Conservation (phyloP, 352 stramenopile species). For the Globisporangium sylvaticum region DNA sequence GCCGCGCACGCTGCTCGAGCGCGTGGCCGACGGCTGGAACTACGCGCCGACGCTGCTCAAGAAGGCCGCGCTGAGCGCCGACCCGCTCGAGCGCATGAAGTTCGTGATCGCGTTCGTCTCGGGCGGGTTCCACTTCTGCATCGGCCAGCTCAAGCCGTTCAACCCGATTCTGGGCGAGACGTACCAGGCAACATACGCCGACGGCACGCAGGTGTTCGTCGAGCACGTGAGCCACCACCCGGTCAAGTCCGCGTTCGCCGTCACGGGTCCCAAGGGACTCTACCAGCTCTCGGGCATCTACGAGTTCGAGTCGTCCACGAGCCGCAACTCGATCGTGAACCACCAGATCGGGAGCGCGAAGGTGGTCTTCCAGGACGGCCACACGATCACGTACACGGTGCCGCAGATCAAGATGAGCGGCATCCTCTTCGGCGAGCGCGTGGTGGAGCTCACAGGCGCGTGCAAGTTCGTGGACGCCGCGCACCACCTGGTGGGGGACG, state of each 20-base stretch:
- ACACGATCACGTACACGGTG: conserved; percentile 57
- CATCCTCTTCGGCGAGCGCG: conserved; percentile 61
- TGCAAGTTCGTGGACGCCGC: conserved; percentile 46
- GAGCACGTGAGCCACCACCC: conserved; percentile 77
- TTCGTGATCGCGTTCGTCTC: conserved; percentile 67
- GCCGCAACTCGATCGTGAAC: conserved; percentile 65
- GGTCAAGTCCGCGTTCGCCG: conserved; percentile 53
- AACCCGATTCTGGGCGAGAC: conserved; percentile 81
- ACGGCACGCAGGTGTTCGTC: conserved; percentile 62
- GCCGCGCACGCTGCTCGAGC: conserved; percentile 63
- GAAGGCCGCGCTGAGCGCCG: conserved; percentile 48
- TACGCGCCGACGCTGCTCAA: conserved; percentile 75
- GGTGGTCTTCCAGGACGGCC: conserved; percentile 52
- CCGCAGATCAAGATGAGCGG: conserved; percentile 83
- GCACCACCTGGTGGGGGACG: conserved; percentile 41
- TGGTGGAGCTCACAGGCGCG: conserved; percentile 59
- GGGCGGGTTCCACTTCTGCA: conserved; percentile 66
- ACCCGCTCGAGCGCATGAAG: conserved; percentile 68
- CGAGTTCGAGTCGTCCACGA: conserved; percentile 71
- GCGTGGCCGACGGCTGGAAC: conserved; percentile 70
- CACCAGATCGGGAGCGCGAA: conserved; percentile 41
- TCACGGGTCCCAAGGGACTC: conserved; percentile 40
- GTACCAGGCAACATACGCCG: conserved; percentile 67
- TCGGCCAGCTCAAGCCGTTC: conserved; percentile 75
- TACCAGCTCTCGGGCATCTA: conserved; percentile 56